These are phyloP conservation scores for Saccharomyces pastorianus DNA, from an alignment of 1,139 yeast genomes.

Conservation along the genomic window DNA sequence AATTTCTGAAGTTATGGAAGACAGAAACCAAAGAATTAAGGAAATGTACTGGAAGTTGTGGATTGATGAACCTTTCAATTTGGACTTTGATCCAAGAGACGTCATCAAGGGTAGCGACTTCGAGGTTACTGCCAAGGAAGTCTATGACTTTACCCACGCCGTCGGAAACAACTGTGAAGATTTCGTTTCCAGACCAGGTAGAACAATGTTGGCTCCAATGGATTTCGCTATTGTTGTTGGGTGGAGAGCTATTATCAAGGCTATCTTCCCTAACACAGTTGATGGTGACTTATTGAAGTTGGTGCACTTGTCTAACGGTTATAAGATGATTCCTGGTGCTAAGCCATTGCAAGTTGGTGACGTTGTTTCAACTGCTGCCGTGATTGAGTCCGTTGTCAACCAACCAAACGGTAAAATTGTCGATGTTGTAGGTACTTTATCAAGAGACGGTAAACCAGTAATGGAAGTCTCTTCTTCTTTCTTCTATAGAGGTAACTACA, in stretches of 20 bases:
- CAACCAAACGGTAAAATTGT: conserved; percentile 92
- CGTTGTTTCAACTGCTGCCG: conserved; percentile 72
- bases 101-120: conserved; percentile 57
- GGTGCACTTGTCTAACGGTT: conserved; percentile 92
- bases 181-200: conserved; percentile 81
- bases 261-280: conserved; percentile 90
- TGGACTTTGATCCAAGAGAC: conserved; percentile 59
- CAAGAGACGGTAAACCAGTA: conserved; percentile 68
- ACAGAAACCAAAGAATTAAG: conserved; percentile 87
- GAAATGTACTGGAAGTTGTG: conserved; percentile 95
- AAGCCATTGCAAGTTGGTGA: conserved; percentile 86
- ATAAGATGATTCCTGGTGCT: conserved; percentile 89
- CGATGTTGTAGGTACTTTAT: conserved; percentile 85
- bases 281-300: conserved; percentile 93
- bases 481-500: conserved; percentile 90
- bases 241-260: conserved; percentile 95
- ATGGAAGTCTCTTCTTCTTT: conserved; percentile 93
- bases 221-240: conserved; percentile 98
- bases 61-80: conserved; percentile 71
- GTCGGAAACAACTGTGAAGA: conserved; percentile 97
- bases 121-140: conserved; percentile 64
- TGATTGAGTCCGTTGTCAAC: conserved; percentile 79
- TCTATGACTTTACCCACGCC: conserved; percentile 91
- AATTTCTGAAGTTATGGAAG: conserved; percentile 80
- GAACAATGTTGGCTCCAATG: conserved; percentile 89